Conservation (phyloP, 192 early-diverging fungal genomes). For the Backusella morwellensis region DNA sequence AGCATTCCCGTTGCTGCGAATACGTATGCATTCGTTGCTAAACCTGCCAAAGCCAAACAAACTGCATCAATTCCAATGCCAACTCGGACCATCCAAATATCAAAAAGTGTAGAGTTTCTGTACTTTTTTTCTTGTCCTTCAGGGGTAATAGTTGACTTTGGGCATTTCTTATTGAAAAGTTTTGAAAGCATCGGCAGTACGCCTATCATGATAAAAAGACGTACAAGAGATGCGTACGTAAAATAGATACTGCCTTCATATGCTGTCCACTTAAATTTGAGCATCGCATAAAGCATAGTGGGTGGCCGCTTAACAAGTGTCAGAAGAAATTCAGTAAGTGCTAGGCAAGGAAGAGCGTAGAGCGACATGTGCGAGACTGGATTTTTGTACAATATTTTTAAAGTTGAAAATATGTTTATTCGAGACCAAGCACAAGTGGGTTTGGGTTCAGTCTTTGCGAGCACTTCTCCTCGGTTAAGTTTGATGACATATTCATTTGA, state of each 20-base stretch:
- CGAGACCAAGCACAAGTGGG: background rate
- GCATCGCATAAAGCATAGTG: constrained; percentile 42
- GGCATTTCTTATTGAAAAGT: constrained; percentile 24
- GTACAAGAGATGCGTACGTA: constrained; percentile 19
- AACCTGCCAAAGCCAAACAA: constrained; percentile 30
- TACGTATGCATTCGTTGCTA: constrained; percentile 19
- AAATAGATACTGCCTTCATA: constrained; percentile 42
- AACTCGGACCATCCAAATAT: constrained; percentile 50
- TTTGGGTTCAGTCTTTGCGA: background rate
- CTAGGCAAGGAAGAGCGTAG: constrained; percentile 21
- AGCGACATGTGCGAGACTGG: background rate
- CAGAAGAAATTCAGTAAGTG: constrained; percentile 25
- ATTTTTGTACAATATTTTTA: constrained; percentile 22
- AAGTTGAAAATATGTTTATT: constrained; percentile 32
- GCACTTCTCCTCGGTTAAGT: background rate
- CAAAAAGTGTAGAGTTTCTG: constrained; percentile 26
- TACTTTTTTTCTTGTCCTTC: background rate
- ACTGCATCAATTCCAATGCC: constrained; percentile 37
- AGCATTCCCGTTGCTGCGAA: constrained; percentile 25
- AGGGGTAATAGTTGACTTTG: background rate
- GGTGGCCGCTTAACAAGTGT: constrained; percentile 25
- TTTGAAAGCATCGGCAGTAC: constrained; percentile 36
- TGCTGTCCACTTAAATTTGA: constrained; percentile 44
- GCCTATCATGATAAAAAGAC: constrained; percentile 32
- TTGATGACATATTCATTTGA: constrained; percentile 22